Conservation (phyloP, 2,329 filamentous ascomycete species). For the Pseudogymnoascus sp. region DNA sequence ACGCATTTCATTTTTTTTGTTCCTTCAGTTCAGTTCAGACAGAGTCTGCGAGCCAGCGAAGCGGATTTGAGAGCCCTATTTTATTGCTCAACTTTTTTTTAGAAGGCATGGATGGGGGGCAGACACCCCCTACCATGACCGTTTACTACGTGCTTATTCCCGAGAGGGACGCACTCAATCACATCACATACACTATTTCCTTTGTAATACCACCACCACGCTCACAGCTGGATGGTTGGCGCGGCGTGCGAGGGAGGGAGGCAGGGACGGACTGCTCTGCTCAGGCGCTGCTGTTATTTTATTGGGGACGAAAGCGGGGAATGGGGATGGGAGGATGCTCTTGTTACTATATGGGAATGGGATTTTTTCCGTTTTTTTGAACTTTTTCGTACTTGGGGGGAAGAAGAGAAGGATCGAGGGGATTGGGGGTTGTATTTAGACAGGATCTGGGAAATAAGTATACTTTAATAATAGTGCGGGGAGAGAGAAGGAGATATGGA, state of each 20-base stretch:
- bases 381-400: not conserved
- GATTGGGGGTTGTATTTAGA: not conserved
- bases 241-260: not conserved
- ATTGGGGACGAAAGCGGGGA: not conserved
- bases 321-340: not conserved
- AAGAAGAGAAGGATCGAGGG: not conserved
- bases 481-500: not conserved
- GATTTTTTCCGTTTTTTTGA: not conserved
- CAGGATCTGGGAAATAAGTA: not conserved
- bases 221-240: not conserved
- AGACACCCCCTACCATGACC: too few species aligned
- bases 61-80: not conserved
- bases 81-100: not conserved
- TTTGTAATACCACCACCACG: not conserved
- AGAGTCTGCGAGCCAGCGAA: not conserved
- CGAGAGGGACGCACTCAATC: not conserved
- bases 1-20: not conserved
- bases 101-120: not conserved
- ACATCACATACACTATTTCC: not conserved
- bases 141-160: not conserved
- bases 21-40: not conserved
- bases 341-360: conserved; percentile 2
- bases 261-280: not conserved
- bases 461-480: not conserved
- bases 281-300: not conserved